Base-by-base conservation (phyloP, 2,329 filamentous ascomycete species). In the Seiridium cupressi region DNA sequence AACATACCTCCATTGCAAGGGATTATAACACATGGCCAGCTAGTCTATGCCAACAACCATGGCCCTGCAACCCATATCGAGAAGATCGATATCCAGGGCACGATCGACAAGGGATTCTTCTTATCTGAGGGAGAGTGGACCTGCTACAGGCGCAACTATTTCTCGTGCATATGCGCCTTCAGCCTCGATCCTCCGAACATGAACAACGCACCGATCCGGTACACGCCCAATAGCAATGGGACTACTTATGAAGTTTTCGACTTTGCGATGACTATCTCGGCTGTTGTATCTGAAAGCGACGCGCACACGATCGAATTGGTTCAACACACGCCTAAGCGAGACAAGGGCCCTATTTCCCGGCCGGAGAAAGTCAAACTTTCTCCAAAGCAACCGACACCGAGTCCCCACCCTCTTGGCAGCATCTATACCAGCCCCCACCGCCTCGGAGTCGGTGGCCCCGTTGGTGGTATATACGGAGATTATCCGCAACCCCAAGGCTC, bases 21-120 rank as follows among this genome's bases (percentile, higher is more conserved):
- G 5, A 76, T 84, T 57, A 78, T 79, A 35, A 80, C 79, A 44
- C 78, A 88, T 57, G 85, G 85, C 46, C 82, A 82, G n/a, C 81
- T 92, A 59, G 81, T 82, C 60, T 89, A 88, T 67, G 78, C 75
- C 3, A 84, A 91, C 54, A 73, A 69, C 5, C 72, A 66, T 11
- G 64, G 65, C 5, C 34, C 11, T n/a, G 10, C 49, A 13, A 77
- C 78, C 2, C 77, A 80, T 1, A 82, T 95, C 65, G 49, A 53
- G 32, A 88, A 87, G 64, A 83, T 90, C 26, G 89, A 91, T 11
- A 91, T 97, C 64, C 82, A 88, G 36, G 91, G 91, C 42, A 89
- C 87, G 68, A 92, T 96, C 61, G 91, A 96, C 73, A 96, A 96
- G 68, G 93, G 93, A 0, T 96, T 96, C 76, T 96, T 97, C 72